Base-by-base conservation (phyloP, 176 grass and related monocot species). In the Triticum dicoccoides region DNA sequence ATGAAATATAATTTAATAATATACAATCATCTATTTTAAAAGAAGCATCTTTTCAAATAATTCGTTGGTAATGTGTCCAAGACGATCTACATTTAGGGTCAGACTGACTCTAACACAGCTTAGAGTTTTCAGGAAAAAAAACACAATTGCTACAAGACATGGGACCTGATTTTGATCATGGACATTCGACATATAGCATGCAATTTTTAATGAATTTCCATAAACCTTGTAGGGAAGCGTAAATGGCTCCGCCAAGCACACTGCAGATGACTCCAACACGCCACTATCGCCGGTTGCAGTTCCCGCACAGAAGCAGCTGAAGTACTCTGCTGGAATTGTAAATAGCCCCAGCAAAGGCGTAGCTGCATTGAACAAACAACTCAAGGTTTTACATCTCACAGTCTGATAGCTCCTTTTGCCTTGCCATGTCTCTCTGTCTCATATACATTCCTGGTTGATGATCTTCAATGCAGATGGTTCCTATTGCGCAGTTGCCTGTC, bases 261-360 rank as follows among this genome's bases (percentile, higher is more conserved):
- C 71, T 77, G 89, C 86, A 21, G 83, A 99, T 80, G 94, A 99
- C 29, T 85, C 80, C 39, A 91, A 73, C 44, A 88, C 86, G n/a
- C 92, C 94, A 73, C 63, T 91, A 18, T 99, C 97, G 9, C 94
- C 97, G 8, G 81, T 99, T 59, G 89, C 97, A 4, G 92, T 94
- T 87, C 97, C 94, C 23, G 94, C 97, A 71, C 97, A 99, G 78
- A 99, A 97, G 73, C 97, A 99, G 86, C 90, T 99, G 41, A 99
- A 99, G 42, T 99, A 99, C 83, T 91, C 94, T 21, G 85, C 94
- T 80, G 97, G 97, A 81, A 97, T 99, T 90, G 94, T 71, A 66
- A 97, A 94, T 85, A 94, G 94, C 87, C 93, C 96, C 21, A 94
- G 32, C 82, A 94, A 88, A 89, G 86, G 92, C 71, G 45, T 77